Conservation (phyloP, 176 grass and related monocot species). For the Cenchrus purpureus region DNA sequence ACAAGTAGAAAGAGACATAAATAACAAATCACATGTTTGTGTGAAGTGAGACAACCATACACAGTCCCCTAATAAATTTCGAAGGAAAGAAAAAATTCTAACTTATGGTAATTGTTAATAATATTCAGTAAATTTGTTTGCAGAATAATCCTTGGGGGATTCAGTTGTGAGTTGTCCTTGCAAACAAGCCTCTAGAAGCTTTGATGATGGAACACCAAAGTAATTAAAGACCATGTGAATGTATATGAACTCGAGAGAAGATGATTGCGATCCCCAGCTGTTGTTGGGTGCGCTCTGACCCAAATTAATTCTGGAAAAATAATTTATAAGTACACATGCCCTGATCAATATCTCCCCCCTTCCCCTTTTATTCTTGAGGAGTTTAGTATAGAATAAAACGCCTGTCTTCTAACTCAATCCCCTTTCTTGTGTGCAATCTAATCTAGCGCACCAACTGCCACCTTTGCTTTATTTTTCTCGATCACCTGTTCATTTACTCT, state of each 20-base stretch:
- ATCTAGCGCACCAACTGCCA: constrained; percentile 41
- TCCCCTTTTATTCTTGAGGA: constrained; percentile 31
- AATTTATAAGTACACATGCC: constrained; percentile 31
- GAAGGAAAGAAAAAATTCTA: background rate
- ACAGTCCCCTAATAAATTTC: background rate
- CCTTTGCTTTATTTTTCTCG: constrained; percentile 23
- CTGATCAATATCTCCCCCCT: constrained; percentile 4
- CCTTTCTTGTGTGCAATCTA: constrained; percentile 47
- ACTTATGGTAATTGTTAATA: background rate
- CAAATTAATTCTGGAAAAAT: constrained; percentile 38
- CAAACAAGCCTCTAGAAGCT: constrained; percentile 23
- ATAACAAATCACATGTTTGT: background rate
- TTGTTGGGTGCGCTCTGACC: constrained; percentile 42
- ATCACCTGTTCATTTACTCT: constrained; percentile 24
- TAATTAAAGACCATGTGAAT: constrained; percentile 39
- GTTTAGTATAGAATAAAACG: background rate
- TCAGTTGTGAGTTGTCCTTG: background rate
- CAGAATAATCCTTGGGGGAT: background rate
- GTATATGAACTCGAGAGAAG: constrained; percentile 30
- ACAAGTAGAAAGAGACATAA: constrained; percentile 21
- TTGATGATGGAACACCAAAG: constrained; percentile 6
- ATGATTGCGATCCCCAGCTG: constrained; percentile 40
- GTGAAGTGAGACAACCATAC: constrained; percentile 2
- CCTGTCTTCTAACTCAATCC: constrained; percentile 20
- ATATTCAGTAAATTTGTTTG: background rate